Percentiles rank a stretch among this genome's conserved stretches.
Evolutionary conservation across 352 stramenopile genomes (phyloP).

Genomic region (Phytophthora colocasiae): DNA sequence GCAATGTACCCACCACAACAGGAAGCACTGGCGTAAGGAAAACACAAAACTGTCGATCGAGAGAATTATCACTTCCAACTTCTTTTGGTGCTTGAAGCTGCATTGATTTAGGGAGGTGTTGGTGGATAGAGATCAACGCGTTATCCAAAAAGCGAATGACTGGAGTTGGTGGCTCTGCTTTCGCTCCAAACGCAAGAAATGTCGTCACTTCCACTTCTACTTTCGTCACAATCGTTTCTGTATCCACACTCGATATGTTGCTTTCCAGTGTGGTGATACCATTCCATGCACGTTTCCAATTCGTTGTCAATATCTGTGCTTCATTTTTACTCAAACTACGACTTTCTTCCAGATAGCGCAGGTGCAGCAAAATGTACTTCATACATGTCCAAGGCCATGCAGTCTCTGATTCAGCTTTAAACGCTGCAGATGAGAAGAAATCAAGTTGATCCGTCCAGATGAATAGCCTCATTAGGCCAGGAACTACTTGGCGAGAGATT

Average conservation of each 20-base stretch:
- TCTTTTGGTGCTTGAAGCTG: constrained; percentile 7
- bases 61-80: constrained; percentile 8
- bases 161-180: neutral
- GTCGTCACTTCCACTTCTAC: constrained; percentile 39
- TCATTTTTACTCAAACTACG: neutral
- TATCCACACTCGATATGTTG: neutral
- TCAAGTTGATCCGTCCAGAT: constrained; percentile 56
- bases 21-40: constrained; percentile 56
- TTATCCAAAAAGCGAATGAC: constrained; percentile 31
- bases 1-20: constrained; percentile 19
- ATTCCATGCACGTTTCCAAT: constrained; percentile 26
- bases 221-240: constrained; percentile 28
- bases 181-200: constrained; percentile 29
- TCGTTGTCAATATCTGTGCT: neutral
- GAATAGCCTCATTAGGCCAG: constrained; percentile 56
- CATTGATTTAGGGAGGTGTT: constrained; percentile 23
- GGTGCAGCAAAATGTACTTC: constrained; percentile 55
- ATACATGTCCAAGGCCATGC: constrained; percentile 42
- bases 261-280: constrained; percentile 8
- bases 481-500: constrained; percentile 67
- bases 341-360: constrained; percentile 48
- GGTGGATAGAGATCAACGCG: constrained; percentile 26
- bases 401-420: constrained; percentile 6
- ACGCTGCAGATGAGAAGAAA: constrained; percentile 17
- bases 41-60: constrained; percentile 67